Evolutionary conservation across 495 filamentous ascomycete genomes (phyloP).

Genomic region (Neurospora sp.): DNA sequence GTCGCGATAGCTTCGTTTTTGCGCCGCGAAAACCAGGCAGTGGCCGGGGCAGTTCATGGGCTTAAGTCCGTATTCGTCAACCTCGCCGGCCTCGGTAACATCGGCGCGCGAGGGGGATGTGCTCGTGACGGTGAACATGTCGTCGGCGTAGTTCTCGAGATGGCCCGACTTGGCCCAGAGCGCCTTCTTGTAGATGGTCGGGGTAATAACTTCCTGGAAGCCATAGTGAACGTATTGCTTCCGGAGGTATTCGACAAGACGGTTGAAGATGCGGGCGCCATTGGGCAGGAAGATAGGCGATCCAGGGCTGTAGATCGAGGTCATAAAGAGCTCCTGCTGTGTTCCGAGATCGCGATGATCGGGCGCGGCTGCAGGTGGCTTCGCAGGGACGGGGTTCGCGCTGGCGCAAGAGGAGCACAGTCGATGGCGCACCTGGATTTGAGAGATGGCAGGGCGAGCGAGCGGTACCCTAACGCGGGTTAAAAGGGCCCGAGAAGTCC

Average conservation of each 20-base stretch:
- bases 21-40: constrained; percentile 71
- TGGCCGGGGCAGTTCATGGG: constrained; percentile 98
- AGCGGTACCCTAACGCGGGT: constrained; percentile 1
- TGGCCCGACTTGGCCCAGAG: constrained; percentile 87
- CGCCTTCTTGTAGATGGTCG: constrained; percentile 86
- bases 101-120: constrained; percentile 31
- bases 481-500: constrained; percentile 5
- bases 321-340: constrained; percentile 68
- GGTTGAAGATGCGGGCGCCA: constrained; percentile 80
- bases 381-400: constrained; percentile 11
- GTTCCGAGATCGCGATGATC: constrained; percentile 66
- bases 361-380: constrained; percentile 17
- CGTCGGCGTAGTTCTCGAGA: constrained; percentile 87
- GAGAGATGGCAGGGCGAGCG: neutral
- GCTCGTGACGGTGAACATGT: constrained; percentile 85
- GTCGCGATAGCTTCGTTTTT: constrained; percentile 66
- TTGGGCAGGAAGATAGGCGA: constrained; percentile 83
- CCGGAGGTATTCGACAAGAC: constrained; percentile 73
- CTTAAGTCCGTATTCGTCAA: constrained; percentile 81
- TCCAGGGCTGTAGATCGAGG: constrained; percentile 70
- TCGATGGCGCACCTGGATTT: constrained; percentile 2
- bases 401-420: constrained; percentile 26
- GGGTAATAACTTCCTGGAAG: constrained; percentile 85
- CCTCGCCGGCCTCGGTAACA: constrained; percentile 34
- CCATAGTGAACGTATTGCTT: constrained; percentile 80